These are phyloP conservation scores for Hymenoscyphus albidus DNA, from an alignment of 2,329 filamentous ascomycete species.

Conservation along the genomic window DNA sequence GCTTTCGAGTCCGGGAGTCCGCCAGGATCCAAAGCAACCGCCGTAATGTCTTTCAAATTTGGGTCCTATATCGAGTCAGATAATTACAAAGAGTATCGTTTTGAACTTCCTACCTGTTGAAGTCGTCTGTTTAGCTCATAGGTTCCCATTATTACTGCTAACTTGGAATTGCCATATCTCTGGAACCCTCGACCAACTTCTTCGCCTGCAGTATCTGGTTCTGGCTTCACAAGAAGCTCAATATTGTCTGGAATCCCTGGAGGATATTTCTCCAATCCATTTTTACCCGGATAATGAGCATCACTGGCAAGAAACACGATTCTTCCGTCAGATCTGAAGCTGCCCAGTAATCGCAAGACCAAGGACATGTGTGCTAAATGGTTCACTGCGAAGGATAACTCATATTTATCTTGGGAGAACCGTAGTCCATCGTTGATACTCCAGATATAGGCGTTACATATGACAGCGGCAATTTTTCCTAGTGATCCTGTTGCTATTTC, in stretches of 20 bases:
- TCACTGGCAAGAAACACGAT: constrained; percentile 31
- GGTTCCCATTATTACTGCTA: constrained; percentile 39
- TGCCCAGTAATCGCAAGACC: constrained; percentile 37
- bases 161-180: constrained; percentile 43
- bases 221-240: constrained; percentile 37
- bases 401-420: constrained; percentile 37
- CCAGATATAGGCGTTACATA: constrained; percentile 42
- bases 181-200: constrained; percentile 40
- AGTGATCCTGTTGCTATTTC: constrained; percentile 32
- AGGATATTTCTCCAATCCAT: constrained; percentile 37
- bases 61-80: constrained; percentile 20
- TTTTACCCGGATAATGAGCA: constrained; percentile 39
- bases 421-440: constrained; percentile 35
- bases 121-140: constrained; percentile 38
- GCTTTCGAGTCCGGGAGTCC: constrained; percentile 36
- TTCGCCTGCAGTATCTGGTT: constrained; percentile 31
- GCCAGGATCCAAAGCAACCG: constrained; percentile 33
- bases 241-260: constrained; percentile 38
- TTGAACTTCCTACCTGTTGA: not conserved
- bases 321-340: constrained; percentile 24
- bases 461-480: constrained; percentile 36
- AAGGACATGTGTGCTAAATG: constrained; percentile 40
- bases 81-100: not conserved
- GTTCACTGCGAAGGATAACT: constrained; percentile 40
- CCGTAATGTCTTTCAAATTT: constrained; percentile 31